Evolutionary conservation across 495 filamentous ascomycete genomes (phyloP), one percentile per base, ranked within the genome.

Genomic region (Podospora anserina): DNA sequence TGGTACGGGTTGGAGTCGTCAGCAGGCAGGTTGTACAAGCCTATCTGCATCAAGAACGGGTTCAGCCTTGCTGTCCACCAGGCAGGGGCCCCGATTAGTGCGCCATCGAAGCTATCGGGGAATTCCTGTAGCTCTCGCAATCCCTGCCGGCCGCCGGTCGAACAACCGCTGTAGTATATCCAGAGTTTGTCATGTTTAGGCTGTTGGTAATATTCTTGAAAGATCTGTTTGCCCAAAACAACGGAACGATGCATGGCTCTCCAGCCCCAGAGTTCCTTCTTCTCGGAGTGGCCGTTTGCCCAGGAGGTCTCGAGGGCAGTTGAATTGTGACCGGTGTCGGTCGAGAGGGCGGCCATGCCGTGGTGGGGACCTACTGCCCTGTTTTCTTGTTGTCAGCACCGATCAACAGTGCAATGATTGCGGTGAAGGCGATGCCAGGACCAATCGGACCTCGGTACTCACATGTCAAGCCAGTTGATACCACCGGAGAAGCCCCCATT

Each of bases 31-130:
- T 83, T 81, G 70, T 74, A 78, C 9, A 70, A 71, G 1, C 77
- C 78, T 9, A 81, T 4, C 23, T 34, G 60, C 23, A 27, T 32
- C 19, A 32, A 23, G 19, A 83, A 88, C 0, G 80, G 78, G 67
- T 86, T 85, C 0, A 86, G 71, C 66, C 84, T 82, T 7, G 71
- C 76, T 0, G 82, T 86, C 39, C 71, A 67, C 74, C 78, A 85
- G 80, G 76, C 76, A 1, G 76, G 68, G 0, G 76, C 69, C 11
- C 72, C 76, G 16, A 75, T 68, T 5, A 92, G 78, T 3, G 89
- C 86, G 28, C 91, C 91, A 74, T 93, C 89, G 67, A 91, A 88
- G 69, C 83, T 83, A 5, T 81, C 78, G 1, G 87, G 85, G 39
- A 80, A 87, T 64, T 78, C 75, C 69, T 89, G 79, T 2, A 84